Evolutionary conservation across 1,139 yeast species (phyloP).

Genomic region (Pichia sp.): DNA sequence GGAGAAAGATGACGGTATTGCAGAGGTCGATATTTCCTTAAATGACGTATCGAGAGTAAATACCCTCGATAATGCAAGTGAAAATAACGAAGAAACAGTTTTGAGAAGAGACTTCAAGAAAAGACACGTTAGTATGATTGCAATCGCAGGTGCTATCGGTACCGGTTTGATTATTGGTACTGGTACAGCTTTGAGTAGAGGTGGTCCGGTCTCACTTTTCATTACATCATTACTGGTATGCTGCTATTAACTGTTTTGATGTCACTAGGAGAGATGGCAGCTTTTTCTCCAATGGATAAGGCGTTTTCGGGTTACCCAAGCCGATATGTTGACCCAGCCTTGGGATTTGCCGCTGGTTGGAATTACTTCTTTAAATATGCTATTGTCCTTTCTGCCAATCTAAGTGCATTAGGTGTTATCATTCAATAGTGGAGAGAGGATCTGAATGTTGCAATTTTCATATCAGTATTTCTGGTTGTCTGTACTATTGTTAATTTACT

Average conservation of each 20-base stretch:
- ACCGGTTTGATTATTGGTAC: slow-evolving; percentile 69
- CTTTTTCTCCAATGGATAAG: slow-evolving; percentile 63
- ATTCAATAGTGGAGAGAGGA: slow-evolving; percentile 58
- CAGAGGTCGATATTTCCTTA: too few relatives aligned
- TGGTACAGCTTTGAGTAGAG: slow-evolving; percentile 51
- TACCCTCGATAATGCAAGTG: too few relatives aligned
- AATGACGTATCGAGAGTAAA: too few relatives aligned
- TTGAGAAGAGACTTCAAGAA: not conserved
- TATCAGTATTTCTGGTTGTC: slow-evolving; percentile 44
- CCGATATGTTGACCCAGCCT: slow-evolving; percentile 27
- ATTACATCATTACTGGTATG: slow-evolving; percentile 45
- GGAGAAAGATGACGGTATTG: too few relatives aligned
- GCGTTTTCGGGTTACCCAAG: slow-evolving; percentile 34
- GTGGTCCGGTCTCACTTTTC: slow-evolving; percentile 61
- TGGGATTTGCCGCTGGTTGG: slow-evolving; percentile 46
- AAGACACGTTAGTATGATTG: slow-evolving; percentile 62
- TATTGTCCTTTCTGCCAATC: slow-evolving; percentile 49
- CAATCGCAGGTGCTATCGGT: slow-evolving; percentile 85
- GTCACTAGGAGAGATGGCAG: slow-evolving; percentile 50
- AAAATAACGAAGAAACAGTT: slow-evolving; percentile 36
- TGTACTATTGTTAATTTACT: slow-evolving; percentile 42
- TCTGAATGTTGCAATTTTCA: slow-evolving; percentile 43
- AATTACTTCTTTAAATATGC: slow-evolving; percentile 52
- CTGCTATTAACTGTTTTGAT: slow-evolving; percentile 48
- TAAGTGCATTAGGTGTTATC: slow-evolving; percentile 51